Base-by-base conservation (phyloP, 2,329 filamentous ascomycete genomes). In the Beauveria varroae region DNA sequence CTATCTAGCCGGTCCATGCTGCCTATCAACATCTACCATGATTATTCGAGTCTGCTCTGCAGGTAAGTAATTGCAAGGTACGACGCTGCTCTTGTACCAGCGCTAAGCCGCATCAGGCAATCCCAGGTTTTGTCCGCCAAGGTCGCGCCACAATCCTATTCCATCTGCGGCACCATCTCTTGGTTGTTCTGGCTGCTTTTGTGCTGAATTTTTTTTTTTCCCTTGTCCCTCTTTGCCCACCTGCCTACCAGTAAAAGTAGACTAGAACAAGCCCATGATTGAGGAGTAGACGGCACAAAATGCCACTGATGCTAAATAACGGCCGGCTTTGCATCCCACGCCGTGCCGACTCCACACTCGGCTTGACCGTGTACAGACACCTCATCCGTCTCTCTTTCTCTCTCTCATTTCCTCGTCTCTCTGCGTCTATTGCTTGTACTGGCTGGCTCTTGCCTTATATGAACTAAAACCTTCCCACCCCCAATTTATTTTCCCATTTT, bases 271-370 rank as follows among this genome's bases (percentile, higher is more conserved):
- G 12, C 34, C 34, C 34, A 37, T 37, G 34, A 37, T 6, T 14
- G 34, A 37, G 12, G 34, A 37, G 30, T 34, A 34, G 34, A 37
- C 12, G 12, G 44, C 44, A 16, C 12, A 26, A 14, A 26, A 47
- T 47, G 44, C 44, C 18, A 18, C 18, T n/a, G 20, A 47, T 47
- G 34, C 34, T 37, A 37, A 44, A 26, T 40, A 57, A 60, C 57
- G 57, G 57, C 57, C 57, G 49, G 57, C 57, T 60, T 60, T 60
- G 24, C 40, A 24, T 53, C 46, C 57, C 40, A 53, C 37, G 57
- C 57, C 57, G 57, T 47, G 26, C 34, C 53, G 20, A 37, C 57
- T 53, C 57, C 57, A 60, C 57, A 52, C 47, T 46, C 49, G 57
- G 57, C 57, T 6, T 60, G 57, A 53, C 57, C 57, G 57, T 60